Percentiles rank a stretch among this genome's conserved stretches.
Conservation (phyloP, 2,329 filamentous ascomycete species). For the Fusarium sp. region DNA sequence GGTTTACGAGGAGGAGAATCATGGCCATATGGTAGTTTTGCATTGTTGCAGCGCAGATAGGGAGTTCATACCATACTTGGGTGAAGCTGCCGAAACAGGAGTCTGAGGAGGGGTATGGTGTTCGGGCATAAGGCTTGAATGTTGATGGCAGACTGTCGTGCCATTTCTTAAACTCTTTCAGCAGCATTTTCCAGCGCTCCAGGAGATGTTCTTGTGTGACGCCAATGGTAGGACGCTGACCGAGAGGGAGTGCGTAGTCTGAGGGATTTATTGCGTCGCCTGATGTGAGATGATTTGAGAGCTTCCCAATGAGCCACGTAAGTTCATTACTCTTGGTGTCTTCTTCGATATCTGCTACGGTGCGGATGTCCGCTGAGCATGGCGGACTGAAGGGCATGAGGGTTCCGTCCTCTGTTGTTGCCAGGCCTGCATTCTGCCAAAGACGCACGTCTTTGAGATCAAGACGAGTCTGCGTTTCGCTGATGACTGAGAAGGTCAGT, state of each 20-base stretch:
- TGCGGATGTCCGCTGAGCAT: conserved; percentile 51
- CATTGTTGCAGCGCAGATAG: conserved; percentile 72
- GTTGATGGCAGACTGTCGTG: conserved; percentile 22
- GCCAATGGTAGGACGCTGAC: conserved; percentile 23
- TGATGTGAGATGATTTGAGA: conserved; percentile 69
- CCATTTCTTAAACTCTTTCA: conserved; percentile 30
- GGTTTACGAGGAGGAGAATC: conserved; percentile 67
- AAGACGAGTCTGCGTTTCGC: conserved; percentile 42
- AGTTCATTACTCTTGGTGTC: conserved; percentile 70
- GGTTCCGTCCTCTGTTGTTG: conserved; percentile 46
- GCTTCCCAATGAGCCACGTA: conserved; percentile 71
- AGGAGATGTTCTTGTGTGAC: conserved; percentile 34
- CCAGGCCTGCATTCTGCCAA: conserved; percentile 70
- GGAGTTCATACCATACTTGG: conserved; percentile 69
- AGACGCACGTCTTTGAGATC: conserved; percentile 69
- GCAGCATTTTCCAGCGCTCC: conserved; percentile 27
- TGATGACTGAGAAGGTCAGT: conserved; percentile 18
- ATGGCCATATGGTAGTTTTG: conserved; percentile 71
- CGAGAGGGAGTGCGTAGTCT: conserved; percentile 39
- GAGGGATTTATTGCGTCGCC: conserved; percentile 56
- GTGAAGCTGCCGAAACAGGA: conserved; percentile 45
- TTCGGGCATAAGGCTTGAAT: conserved; percentile 25
- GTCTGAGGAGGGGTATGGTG: neutral
- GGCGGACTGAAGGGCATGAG: conserved; percentile 45
- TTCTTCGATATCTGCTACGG: conserved; percentile 63